Conservation (phyloP, 2,329 filamentous ascomycete genomes). For the Knufia fluminis region DNA sequence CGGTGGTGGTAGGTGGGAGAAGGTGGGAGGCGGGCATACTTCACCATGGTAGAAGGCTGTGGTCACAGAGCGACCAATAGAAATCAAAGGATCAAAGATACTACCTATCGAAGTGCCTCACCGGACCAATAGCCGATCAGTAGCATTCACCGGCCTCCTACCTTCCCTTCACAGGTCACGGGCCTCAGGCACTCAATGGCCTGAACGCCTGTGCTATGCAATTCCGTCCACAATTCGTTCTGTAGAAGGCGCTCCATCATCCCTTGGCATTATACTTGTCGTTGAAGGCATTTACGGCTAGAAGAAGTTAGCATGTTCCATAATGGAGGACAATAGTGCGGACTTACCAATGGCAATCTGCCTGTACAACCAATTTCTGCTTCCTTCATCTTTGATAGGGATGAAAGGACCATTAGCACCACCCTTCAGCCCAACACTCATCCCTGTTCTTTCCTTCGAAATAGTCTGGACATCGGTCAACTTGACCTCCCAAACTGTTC, state of each 20-base stretch:
- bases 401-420: slow-evolving; percentile 92
- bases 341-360: slow-evolving; percentile 52
- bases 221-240: neutral
- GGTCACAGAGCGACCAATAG: too few relatives aligned
- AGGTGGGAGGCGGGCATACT: too few relatives aligned
- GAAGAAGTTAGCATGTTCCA: slow-evolving; percentile 6
- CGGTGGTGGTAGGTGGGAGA: too few relatives aligned
- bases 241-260: slow-evolving; percentile 17
- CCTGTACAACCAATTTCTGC: slow-evolving; percentile 56
- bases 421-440: slow-evolving; percentile 79
- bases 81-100: too few relatives aligned
- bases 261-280: slow-evolving; percentile 57
- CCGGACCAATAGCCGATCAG: too few relatives aligned
- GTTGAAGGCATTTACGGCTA: slow-evolving; percentile 58
- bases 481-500: slow-evolving; percentile 90
- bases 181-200: neutral
- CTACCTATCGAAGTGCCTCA: too few relatives aligned
- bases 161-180: too few relatives aligned
- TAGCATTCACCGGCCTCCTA: too few relatives aligned
- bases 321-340: neutral
- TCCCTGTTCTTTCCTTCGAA: slow-evolving; percentile 87
- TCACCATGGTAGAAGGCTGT: too few relatives aligned
- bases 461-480: slow-evolving; percentile 96
- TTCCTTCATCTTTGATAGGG: slow-evolving; percentile 79
- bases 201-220: neutral